Evolutionary conservation across 305 asterid species (phyloP).

Genomic region (Coffea humblotiana): DNA sequence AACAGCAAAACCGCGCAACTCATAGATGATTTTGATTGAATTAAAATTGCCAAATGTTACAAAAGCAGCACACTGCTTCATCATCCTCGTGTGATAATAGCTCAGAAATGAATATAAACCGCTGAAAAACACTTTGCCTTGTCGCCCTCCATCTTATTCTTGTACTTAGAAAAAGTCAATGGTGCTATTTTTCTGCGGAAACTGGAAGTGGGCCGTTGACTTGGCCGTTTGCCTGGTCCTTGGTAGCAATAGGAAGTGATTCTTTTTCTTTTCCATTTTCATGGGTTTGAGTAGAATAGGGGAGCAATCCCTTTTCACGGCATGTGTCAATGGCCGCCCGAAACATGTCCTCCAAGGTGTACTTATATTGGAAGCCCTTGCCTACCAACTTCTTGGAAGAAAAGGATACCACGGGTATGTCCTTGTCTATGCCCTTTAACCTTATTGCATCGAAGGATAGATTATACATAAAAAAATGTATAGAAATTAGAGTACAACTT

Average conservation of each 20-base stretch:
- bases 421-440: conserved; percentile 71
- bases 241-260: conserved; percentile 19
- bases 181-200: not conserved
- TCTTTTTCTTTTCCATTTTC: conserved; percentile 35
- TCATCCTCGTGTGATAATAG: no score
- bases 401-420: conserved; percentile 59
- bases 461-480: not conserved
- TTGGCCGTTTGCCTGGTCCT: conserved; percentile 23
- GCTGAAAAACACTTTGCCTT: not conserved
- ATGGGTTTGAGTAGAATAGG: conserved; percentile 42
- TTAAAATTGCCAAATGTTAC: not conserved
- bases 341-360: conserved; percentile 76
- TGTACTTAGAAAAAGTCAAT: not conserved
- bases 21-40: not conserved
- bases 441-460: conserved; percentile 11
- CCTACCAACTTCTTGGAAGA: conserved; percentile 67
- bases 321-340: conserved; percentile 75
- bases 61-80: not conserved
- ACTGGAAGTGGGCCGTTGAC: conserved; percentile 26
- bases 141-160: not conserved
- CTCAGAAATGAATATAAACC: no score
- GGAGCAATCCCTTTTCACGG: conserved; percentile 67
- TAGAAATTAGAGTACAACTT: not conserved
- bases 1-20: not conserved
- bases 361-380: conserved; percentile 74